Base-by-base conservation (phyloP, 2,329 filamentous ascomycete species). In the Fusarium sp. region DNA sequence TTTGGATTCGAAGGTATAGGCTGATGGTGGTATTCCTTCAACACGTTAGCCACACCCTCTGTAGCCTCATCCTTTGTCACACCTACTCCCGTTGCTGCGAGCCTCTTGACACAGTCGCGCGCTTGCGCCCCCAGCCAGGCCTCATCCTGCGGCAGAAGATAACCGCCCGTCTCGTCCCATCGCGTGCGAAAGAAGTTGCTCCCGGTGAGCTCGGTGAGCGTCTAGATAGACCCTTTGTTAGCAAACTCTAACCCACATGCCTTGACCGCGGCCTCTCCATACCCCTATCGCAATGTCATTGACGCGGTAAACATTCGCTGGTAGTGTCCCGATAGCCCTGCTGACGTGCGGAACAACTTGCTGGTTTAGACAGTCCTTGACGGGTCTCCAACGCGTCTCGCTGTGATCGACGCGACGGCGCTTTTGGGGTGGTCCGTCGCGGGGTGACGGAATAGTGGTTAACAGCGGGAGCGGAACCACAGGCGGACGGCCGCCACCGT, bases 311-410 rank as follows among this genome's bases (percentile, higher is more conserved):
- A 68, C 57, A 1, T 70, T 70, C 3, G 33, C 27, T 1, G 80
- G 70, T 1, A 85, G 60, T n/a, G 69, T 33, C 2, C 69, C 35
- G 15, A 83, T 62, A 0, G 76, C 77, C 14, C 63, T 61, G 63
- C 76, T 71, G 15, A 85, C 76, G 30, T 81, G 78, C 1, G 84
- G 83, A 6, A 82, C 65, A 2, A 85, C 77, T 38, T 83, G 81
- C 1, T 71, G 63, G 25, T 71, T 72, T 10, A 84, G 47, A 38
- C 81, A 81, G 1, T 75, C 65, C 56, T 74, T 74, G 0, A 82
- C 59, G 32, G 56, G 66, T 25, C 75, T 66, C 65, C 72, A 65
- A 22, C 65, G 63, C 63, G 65, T 45, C 54, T 57, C 45, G 52
- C 63, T 72, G 27, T 75, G 40, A 7, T 75, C 74, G 4, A 82